Conservation (phyloP, 306 rosid species). For the Dryas alaskensis region DNA sequence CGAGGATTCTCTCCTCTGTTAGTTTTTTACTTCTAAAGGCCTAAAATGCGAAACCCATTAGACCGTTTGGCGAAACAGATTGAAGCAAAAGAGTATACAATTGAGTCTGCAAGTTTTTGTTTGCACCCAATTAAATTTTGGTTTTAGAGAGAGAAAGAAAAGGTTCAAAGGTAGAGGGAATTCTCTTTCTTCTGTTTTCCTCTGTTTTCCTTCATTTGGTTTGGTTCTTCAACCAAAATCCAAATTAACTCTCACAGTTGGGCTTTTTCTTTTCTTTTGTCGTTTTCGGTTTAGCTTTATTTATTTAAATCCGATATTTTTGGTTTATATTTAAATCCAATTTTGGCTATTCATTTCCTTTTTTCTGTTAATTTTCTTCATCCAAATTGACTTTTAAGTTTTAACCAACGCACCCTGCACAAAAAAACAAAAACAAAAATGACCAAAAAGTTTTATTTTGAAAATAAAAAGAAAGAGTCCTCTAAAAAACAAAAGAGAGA, state of each 20-base stretch:
- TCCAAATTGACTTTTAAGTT: not conserved
- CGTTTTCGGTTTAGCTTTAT: not conserved
- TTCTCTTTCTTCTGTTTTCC: slow-evolving; percentile 6
- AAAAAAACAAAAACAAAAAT: too few species aligned
- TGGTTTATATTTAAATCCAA: slow-evolving; percentile 14
- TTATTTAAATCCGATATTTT: not conserved
- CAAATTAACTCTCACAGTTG: slow-evolving; percentile 34
- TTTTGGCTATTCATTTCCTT: slow-evolving; percentile 12
- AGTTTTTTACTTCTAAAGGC: slow-evolving; percentile 37
- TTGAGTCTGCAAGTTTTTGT: slow-evolving; percentile 30
- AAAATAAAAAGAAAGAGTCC: too few species aligned
- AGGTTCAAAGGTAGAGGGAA: slow-evolving; percentile 27
- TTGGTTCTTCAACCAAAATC: slow-evolving; percentile 26
- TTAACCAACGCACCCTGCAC: too few species aligned
- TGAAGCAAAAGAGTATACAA: slow-evolving; percentile 33
- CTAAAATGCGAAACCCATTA: slow-evolving; percentile 41
- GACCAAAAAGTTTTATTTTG: too few species aligned
- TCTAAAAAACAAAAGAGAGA: too few species aligned
- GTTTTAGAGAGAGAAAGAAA: slow-evolving; percentile 22
- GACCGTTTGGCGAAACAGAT: slow-evolving; percentile 24
- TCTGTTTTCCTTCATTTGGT: slow-evolving; percentile 1
- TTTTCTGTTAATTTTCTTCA: not conserved
- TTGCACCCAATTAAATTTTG: slow-evolving; percentile 27
- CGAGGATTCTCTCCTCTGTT: slow-evolving; percentile 17
- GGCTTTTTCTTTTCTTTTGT: not conserved